Evolutionary conservation across 73 alveolate genomes (phyloP).

Genomic region (Paramecium caudatum): DNA sequence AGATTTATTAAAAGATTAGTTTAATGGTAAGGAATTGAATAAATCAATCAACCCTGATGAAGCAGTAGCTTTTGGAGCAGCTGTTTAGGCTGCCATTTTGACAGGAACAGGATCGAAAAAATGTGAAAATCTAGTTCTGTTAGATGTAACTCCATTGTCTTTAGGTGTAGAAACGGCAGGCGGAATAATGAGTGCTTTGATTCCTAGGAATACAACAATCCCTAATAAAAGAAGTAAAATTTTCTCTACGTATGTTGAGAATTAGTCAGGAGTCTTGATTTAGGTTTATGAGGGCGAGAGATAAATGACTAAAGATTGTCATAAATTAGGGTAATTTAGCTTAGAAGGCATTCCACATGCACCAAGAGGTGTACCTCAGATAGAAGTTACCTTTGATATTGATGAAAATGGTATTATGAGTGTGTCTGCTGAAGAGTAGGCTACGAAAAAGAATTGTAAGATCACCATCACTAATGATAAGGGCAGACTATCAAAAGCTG

Average conservation of each 20-base stretch:
- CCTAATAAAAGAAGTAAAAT: slow-evolving; percentile 82
- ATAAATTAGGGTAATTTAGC: slow-evolving; percentile 95
- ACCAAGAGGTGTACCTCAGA: slow-evolving; percentile 97
- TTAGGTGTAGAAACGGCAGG: slow-evolving; percentile 85
- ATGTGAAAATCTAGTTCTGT: slow-evolving; percentile 75
- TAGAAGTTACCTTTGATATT: slow-evolving; percentile 93
- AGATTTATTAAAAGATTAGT: slow-evolving; percentile 86
- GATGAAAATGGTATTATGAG: slow-evolving; percentile 94
- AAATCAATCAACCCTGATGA: slow-evolving; percentile 97
- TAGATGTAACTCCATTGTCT: slow-evolving; percentile 85
- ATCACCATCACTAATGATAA: slow-evolving; percentile 81
- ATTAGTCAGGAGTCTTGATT: slow-evolving; percentile 96
- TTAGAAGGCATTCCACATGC: slow-evolving; percentile 96
- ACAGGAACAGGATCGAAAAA: slow-evolving; percentile 76
- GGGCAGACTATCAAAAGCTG: slow-evolving; percentile 78
- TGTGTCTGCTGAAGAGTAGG: slow-evolving; percentile 88
- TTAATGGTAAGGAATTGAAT: slow-evolving; percentile 93
- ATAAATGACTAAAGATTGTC: slow-evolving; percentile 94
- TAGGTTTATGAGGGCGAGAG: slow-evolving; percentile 99
- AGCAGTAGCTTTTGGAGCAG: slow-evolving; percentile 98
- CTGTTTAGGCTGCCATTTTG: slow-evolving; percentile 88
- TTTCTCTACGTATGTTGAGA: slow-evolving; percentile 98
- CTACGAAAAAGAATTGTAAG: slow-evolving; percentile 83
- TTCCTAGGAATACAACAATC: slow-evolving; percentile 79
- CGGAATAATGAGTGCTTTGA: slow-evolving; percentile 77